phyloP scores from a whole-genome alignment of 2,329 filamentous ascomycete species.

The Ophiostoma sp. region DNA sequence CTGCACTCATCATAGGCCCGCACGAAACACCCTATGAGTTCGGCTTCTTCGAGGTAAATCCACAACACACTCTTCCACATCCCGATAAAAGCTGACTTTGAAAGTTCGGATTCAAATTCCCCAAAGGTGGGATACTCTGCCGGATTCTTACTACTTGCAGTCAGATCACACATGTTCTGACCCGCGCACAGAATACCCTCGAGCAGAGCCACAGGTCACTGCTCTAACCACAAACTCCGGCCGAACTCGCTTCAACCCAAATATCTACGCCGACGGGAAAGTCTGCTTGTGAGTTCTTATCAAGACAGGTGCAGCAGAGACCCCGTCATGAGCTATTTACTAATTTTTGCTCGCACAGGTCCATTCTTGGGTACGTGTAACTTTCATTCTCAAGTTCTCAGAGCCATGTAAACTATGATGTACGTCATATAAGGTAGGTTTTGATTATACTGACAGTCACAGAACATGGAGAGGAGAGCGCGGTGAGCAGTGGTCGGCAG shows the following conservation, averaged over 20 bases:
- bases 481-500: conserved; percentile 93
- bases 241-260: conserved; percentile 87
- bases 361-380: conserved; percentile 68
- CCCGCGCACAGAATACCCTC: conserved; percentile 67
- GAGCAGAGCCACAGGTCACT: conserved; percentile 55
- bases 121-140: conserved; percentile 51
- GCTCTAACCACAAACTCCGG: conserved; percentile 85
- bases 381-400: neutral
- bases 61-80: too few species aligned
- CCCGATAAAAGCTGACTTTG: conserved; percentile 7
- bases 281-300: conserved; percentile 71
- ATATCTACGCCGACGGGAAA: conserved; percentile 87
- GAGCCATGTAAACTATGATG: neutral
- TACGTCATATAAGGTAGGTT: too few species aligned
- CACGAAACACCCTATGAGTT: conserved; percentile 95
- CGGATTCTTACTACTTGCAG: too few species aligned
- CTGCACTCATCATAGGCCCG: conserved; percentile 83
- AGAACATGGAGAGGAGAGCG: conserved; percentile 90
- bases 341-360: conserved; percentile 44
- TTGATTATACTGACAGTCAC: neutral
- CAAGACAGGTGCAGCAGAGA: too few species aligned
- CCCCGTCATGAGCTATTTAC: neutral
- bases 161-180: neutral
- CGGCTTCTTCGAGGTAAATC: conserved; percentile 86
- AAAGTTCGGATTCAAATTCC: conserved; percentile 72